Conservation (phyloP, 768 basidiomycete genomes). For the Leccinum imitatum region DNA sequence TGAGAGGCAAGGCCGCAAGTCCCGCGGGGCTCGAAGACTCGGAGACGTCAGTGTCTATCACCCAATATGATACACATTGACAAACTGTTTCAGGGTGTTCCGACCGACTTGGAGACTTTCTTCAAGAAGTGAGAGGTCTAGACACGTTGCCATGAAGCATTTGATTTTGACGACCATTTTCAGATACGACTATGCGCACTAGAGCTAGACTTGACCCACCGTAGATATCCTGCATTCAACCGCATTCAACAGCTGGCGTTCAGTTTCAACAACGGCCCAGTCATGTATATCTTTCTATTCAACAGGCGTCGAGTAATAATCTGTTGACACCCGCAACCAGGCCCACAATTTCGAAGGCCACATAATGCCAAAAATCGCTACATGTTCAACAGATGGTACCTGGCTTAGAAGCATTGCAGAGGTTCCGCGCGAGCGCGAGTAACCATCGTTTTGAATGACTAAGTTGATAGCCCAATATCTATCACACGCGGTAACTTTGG, state of each 20-base stretch:
- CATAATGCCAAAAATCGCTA: neutral
- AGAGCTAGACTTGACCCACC: constrained; percentile 18
- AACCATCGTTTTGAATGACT: no score
- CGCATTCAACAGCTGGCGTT: constrained; percentile 15
- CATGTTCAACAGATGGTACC: neutral
- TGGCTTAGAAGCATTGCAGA: neutral
- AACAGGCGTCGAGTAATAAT: neutral
- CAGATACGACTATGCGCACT: constrained; percentile 53
- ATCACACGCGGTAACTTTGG: no score
- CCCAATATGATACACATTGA: constrained; percentile 2
- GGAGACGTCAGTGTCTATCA: constrained; percentile 43
- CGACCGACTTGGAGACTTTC: constrained; percentile 80
- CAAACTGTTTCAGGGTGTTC: constrained; percentile 43
- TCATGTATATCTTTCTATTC: constrained; percentile 7
- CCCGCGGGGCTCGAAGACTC: constrained; percentile 61
- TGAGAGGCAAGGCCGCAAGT: constrained; percentile 57
- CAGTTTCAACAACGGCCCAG: constrained; percentile 20
- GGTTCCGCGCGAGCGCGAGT: neutral
- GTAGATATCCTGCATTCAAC: neutral
- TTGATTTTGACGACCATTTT: constrained; percentile 8
- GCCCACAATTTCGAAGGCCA: neutral
- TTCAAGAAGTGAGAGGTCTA: constrained; percentile 69
- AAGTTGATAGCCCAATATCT: no score
- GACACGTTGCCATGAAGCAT: neutral
- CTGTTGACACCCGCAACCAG: neutral